Evolutionary conservation across 2,329 filamentous ascomycete genomes (phyloP).

Genomic region (Bipolaris bicolor): DNA sequence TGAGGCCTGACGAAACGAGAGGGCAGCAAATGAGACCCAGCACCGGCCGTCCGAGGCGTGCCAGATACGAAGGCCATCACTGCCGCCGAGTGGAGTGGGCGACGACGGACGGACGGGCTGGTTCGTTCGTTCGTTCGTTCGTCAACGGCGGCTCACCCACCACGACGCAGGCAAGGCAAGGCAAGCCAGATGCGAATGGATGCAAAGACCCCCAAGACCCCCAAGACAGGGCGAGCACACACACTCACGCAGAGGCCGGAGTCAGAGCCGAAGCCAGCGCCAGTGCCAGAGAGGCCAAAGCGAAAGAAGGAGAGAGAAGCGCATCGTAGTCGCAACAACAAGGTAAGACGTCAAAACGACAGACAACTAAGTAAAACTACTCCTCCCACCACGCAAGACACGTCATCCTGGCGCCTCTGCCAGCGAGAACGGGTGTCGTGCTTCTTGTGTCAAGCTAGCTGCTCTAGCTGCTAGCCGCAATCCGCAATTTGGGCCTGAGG

Average conservation of each 20-base stretch:
- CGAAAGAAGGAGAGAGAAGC: slow-evolving; percentile 16
- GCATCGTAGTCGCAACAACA: background rate
- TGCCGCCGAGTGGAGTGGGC: background rate
- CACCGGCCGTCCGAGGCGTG: slow-evolving; percentile 5
- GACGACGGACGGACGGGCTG: background rate
- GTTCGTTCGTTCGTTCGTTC: background rate
- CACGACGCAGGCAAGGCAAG: background rate
- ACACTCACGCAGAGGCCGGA: background rate
- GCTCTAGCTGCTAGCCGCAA: slow-evolving; percentile 14
- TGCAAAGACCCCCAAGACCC: too few relatives aligned
- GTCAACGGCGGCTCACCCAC: background rate
- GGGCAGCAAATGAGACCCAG: slow-evolving; percentile 38
- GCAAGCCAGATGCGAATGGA: background rate
- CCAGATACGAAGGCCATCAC: slow-evolving; percentile 2
- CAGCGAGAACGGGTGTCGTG: slow-evolving; percentile 26
- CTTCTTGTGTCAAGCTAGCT: slow-evolving; percentile 40
- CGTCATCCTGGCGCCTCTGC: slow-evolving; percentile 36
- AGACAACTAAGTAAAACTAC: too few relatives aligned
- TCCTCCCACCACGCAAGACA: slow-evolving; percentile 20
- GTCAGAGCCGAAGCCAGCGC: background rate
- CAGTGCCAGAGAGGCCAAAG: background rate
- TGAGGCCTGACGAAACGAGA: slow-evolving; percentile 36
- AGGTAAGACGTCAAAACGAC: too few relatives aligned
- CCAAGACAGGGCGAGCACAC: background rate
- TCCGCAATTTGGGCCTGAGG: slow-evolving; percentile 30